A percentile compares a stretch with the other conserved stretches of the same genome.
Evolutionary conservation across 2,329 filamentous ascomycete species (phyloP).

Genomic region (Cladophialophora chaetospira): DNA sequence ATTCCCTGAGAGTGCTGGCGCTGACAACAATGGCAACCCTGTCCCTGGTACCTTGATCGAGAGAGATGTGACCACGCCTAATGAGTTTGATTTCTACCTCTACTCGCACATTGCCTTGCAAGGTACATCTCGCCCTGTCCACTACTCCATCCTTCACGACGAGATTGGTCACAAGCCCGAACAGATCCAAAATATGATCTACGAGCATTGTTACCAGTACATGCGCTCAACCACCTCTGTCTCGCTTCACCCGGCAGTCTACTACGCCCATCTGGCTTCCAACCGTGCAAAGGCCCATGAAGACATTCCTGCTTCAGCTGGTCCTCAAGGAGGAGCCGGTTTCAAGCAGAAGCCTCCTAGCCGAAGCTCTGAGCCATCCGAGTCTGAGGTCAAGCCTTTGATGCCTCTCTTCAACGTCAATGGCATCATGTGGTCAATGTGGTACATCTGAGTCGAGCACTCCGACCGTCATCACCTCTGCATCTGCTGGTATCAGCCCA

Average conservation of each 20-base stretch:
- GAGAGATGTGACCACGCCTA: constrained; percentile 83
- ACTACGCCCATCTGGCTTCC: constrained; percentile 91
- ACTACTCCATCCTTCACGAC: constrained; percentile 87
- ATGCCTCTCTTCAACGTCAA: constrained; percentile 38
- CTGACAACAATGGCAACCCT: constrained; percentile 78
- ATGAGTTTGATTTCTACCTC: constrained; percentile 84
- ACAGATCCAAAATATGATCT: constrained; percentile 82
- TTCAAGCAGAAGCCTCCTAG: constrained; percentile 38
- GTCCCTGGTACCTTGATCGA: constrained; percentile 87
- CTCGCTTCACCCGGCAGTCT: constrained; percentile 82
- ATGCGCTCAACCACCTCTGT: constrained; percentile 89
- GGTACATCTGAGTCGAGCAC: constrained; percentile 39
- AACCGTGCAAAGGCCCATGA: constrained; percentile 78
- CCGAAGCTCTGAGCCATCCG: constrained; percentile 33
- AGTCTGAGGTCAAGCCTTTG: constrained; percentile 38
- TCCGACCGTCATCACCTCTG: too few species aligned
- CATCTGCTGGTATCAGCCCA: too few species aligned
- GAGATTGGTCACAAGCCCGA: constrained; percentile 70
- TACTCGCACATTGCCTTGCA: constrained; percentile 79
- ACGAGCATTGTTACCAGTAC: constrained; percentile 94
- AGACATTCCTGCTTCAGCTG: constrained; percentile 45
- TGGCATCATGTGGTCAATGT: constrained; percentile 39
- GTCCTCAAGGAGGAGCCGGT: constrained; percentile 44
- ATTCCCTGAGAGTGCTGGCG: constrained; percentile 67
- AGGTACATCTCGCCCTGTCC: constrained; percentile 87